Percentiles rank a stretch among this genome's conserved stretches.
These are phyloP conservation scores for Ogataea neopini DNA, from an alignment of 805 yeast species.

Conservation along the genomic window DNA sequence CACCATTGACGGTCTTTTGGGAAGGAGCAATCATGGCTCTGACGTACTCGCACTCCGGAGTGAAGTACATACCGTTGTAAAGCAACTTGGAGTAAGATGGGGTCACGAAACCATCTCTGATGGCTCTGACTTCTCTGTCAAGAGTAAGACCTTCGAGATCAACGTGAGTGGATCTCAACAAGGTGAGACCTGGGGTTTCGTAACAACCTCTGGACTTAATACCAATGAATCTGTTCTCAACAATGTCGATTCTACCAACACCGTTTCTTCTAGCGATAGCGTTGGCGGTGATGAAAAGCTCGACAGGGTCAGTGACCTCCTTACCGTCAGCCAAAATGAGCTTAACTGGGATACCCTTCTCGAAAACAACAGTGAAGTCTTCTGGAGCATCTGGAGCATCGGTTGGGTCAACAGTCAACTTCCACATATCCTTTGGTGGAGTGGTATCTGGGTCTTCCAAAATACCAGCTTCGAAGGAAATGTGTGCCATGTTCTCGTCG, in stretches of 20 bases:
- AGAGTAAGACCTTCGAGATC: slow-evolving; percentile 96
- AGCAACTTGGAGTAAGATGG: slow-evolving; percentile 85
- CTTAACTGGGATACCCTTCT: slow-evolving; percentile 86
- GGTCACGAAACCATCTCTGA: slow-evolving; percentile 96
- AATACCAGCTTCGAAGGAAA: slow-evolving; percentile 98
- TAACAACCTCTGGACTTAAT: slow-evolving; percentile 99
- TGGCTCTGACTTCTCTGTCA: slow-evolving; percentile 96
- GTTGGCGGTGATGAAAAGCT: slow-evolving; percentile 89
- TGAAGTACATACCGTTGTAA: slow-evolving; percentile 96
- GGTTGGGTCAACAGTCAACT: slow-evolving; percentile 90
- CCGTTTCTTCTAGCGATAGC: slow-evolving; percentile 98
- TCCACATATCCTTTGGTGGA: slow-evolving; percentile 99
- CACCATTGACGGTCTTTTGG: slow-evolving; percentile 93
- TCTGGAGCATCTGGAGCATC: slow-evolving; percentile 96
- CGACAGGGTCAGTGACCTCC: slow-evolving; percentile 81
- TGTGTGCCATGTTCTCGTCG: slow-evolving; percentile 98
- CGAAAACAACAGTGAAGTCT: slow-evolving; percentile 78
- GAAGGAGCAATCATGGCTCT: slow-evolving; percentile 94
- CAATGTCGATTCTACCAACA: slow-evolving; percentile 98
- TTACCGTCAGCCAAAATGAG: slow-evolving; percentile 61
- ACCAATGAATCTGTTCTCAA: slow-evolving; percentile 98
- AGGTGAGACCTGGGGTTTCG: slow-evolving; percentile 97
- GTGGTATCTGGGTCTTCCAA: slow-evolving; percentile 98
- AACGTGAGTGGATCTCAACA: slow-evolving; percentile 90
- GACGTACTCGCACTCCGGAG: slow-evolving; percentile 97